Base-by-base conservation (phyloP, 2,329 filamentous ascomycete genomes). In the Aspergillus melleus region DNA sequence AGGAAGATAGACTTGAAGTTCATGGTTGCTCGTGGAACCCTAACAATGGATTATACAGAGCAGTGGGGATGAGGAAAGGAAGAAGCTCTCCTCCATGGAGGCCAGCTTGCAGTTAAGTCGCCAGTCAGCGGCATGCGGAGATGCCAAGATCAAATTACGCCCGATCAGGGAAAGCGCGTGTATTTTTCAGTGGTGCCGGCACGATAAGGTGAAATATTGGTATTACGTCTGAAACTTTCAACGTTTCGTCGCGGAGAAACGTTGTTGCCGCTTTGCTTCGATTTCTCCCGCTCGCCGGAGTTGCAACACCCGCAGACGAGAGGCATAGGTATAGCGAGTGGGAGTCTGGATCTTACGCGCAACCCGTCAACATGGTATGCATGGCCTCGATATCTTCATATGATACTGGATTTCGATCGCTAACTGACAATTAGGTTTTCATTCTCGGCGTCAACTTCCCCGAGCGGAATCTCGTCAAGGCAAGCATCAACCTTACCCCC, bases 381-480 rank as follows among this genome's bases (percentile, higher is more conserved):
- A 9, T 22, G 3, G 10, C 12, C 39, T 14, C 29, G 52, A 20
- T 53, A 39, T 6, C 29, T 29, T n/a, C 22, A 24, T 20, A 26
- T n/a, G 11, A 39, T 4, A 1, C 11, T 57, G 6, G 51, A 39
- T 44, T 3, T 4, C 19, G 8, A 16, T 19, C n/a, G 32, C 61
- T 70, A 61, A 71, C 52, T 24, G 19, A 3, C 19, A n/a, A 46
- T 36, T 55, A 92, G 91, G 90, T 93, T 72, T 91, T 95, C 81
- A 88, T 98, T 71, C 84, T 94, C 72, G 91, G 91, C 70, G 83
- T 91, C 81, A 93, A 90, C 81, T 97, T 98, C 81, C 81, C 86
- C 69, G 93, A 96, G 80, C 80, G 82, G 71, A 88, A 89, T 77
- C 86, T 97, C 72, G 89, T 98, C 75, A 90, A 90, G 83, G 92